Base-by-base conservation (phyloP, 2,329 filamentous ascomycete species). In the Alternaria brassicicola region DNA sequence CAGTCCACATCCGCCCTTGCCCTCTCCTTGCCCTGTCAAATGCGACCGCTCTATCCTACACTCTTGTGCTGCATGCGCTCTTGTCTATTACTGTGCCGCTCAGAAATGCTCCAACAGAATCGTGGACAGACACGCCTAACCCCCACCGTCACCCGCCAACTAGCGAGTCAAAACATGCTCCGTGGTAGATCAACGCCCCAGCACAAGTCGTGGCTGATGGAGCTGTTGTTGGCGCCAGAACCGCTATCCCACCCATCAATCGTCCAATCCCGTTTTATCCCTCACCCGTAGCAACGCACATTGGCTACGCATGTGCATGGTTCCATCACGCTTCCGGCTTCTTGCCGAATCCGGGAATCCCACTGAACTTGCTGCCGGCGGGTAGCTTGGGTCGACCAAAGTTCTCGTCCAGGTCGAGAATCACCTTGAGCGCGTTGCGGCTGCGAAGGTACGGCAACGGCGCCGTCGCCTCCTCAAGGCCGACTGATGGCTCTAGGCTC, bases 341-440 rank as follows among this genome's bases (percentile, higher is more conserved):
- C 12, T 70, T 71, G 48, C 74, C 73, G 52, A 78, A 76, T 45
- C 74, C 76, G 52, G 74, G 73, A 28, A 78, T 75, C 26, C 76
- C 76, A 28, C 65, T 66, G 59, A 70, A 78, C 52, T 64, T 68
- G 53, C 70, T 61, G 45, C 74, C 76, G 12, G 77, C 70, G 31
- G 83, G 83, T 51, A 91, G 73, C 78, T 86, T 87, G 59, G 90
- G 80, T 67, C 88, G 86, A 61, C 94, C 94, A 82, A 98, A 97
- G 76, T 96, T 91, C 80, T 95, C 89, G 75, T 98, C 94, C 61
- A 98, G 82, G 78, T 98, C 94, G 47, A 97, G 86, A 69, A 98
- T 94, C 70, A 97, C 91, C 85, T 97, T 97, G 68, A 98, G 84
- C 10, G 94, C 94, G 76, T 97, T 98, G 60, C 93, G 85, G 79